A percentile compares a stretch with the other conserved stretches of the same genome.
Evolutionary conservation across 306 rosid genomes (phyloP).

Genomic region (Rosa rugosa): DNA sequence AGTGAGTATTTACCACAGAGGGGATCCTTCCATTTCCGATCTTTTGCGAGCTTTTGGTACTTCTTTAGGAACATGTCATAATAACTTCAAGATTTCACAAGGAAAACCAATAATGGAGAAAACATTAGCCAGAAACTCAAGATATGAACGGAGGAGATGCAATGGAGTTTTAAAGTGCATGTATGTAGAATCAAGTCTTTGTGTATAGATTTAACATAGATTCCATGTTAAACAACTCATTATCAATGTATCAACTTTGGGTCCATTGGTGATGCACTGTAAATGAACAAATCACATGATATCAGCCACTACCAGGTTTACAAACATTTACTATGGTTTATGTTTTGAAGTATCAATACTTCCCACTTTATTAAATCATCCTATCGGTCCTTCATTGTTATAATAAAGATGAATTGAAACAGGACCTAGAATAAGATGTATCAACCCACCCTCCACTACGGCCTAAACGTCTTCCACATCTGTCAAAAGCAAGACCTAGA

Average conservation of each 20-base stretch:
- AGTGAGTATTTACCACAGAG: conserved; percentile 52
- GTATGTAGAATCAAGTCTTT: not conserved
- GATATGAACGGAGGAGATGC: not conserved
- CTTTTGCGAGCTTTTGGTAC: conserved; percentile 67
- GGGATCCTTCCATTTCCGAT: conserved; percentile 76
- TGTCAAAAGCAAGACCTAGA: conserved; percentile 87
- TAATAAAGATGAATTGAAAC: conserved; percentile 14
- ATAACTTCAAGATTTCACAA: conserved; percentile 42
- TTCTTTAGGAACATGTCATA: conserved; percentile 76
- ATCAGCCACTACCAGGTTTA: not conserved
- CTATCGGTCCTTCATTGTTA: not conserved
- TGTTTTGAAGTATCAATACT: not conserved
- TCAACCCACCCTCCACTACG: conserved; percentile 89
- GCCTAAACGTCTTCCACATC: conserved; percentile 86
- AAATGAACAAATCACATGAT: conserved; percentile 1
- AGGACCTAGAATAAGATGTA: not conserved
- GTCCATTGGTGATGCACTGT: not conserved
- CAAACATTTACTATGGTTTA: not conserved
- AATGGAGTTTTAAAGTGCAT: not conserved
- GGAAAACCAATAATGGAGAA: not conserved
- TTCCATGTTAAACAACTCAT: conserved; percentile 2
- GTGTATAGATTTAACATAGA: not conserved
- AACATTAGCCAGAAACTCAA: not conserved
- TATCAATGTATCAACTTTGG: not conserved
- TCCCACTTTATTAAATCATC: not conserved